phyloP scores from a whole-genome alignment of 2,329 filamentous ascomycete species.

The Plenodomus biglobosus region DNA sequence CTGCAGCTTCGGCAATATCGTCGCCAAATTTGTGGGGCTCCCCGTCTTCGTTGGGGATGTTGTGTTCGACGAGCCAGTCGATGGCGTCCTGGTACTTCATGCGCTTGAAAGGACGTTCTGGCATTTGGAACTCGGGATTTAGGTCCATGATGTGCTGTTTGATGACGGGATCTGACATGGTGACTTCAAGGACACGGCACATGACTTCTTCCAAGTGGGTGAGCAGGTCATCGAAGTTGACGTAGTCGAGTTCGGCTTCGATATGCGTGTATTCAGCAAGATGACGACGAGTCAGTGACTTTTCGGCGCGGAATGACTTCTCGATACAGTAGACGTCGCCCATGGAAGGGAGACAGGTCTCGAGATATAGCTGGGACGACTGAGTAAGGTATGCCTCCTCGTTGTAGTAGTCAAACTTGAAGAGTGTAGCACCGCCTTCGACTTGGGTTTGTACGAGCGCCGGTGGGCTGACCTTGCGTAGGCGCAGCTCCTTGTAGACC shows the following conservation, averaged over 20 bases:
- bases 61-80: constrained; percentile 85
- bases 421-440: constrained; percentile 88
- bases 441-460: constrained; percentile 94
- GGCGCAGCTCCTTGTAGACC: constrained; percentile 73
- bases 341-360: constrained; percentile 86
- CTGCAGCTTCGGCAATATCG: constrained; percentile 96
- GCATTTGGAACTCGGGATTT: constrained; percentile 86
- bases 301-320: constrained; percentile 98
- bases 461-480: constrained; percentile 84
- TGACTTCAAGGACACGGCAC: constrained; percentile 79
- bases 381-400: constrained; percentile 93
- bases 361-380: constrained; percentile 95
- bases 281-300: constrained; percentile 90
- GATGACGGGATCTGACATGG: constrained; percentile 71
- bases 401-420: constrained; percentile 85
- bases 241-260: constrained; percentile 95
- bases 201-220: constrained; percentile 84
- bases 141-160: constrained; percentile 76
- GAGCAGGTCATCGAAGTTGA: constrained; percentile 87
- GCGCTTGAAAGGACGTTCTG: constrained; percentile 82
- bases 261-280: constrained; percentile 96
- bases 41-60: constrained; percentile 91
- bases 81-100: constrained; percentile 97
- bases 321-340: constrained; percentile 98
- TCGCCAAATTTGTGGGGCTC: constrained; percentile 90